phyloP scores from a whole-genome alignment of 1,284 basidiomycete species.

The Ustilago tritici region DNA sequence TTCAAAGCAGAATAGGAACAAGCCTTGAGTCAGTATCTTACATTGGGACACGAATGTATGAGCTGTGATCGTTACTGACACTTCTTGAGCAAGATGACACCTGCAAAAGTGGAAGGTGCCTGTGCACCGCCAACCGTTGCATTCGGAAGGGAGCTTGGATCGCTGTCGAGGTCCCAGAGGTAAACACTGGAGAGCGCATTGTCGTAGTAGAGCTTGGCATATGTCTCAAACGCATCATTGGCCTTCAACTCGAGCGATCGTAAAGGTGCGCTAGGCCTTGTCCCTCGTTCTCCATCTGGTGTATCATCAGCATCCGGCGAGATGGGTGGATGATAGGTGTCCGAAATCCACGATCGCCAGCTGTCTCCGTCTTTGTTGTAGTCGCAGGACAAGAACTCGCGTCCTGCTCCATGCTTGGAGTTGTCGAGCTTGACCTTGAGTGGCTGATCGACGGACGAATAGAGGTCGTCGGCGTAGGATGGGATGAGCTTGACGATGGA shows the following conservation, averaged over 20 bases:
- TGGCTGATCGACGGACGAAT: conserved; percentile 95
- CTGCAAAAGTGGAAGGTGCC: conserved; percentile 82
- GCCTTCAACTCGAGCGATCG: conserved; percentile 91
- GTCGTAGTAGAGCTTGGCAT: conserved; percentile 98
- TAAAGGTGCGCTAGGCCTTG: conserved; percentile 83
- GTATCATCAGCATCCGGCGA: conserved; percentile 36
- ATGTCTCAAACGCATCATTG: conserved; percentile 97
- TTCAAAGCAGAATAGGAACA: background rate
- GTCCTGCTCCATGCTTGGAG: conserved; percentile 75
- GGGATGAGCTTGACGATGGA: conserved; percentile 79
- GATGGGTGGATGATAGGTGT: conserved; percentile 87
- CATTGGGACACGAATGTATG: too few species aligned
- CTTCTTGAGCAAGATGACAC: conserved; percentile 96
- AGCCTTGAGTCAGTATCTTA: background rate
- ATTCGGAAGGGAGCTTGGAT: conserved; percentile 40
- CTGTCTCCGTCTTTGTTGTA: conserved; percentile 97
- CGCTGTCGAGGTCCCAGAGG: conserved; percentile 95
- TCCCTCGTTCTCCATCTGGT: conserved; percentile 71
- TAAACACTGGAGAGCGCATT: conserved; percentile 97
- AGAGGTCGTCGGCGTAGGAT: conserved; percentile 94
- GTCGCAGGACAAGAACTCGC: conserved; percentile 94
- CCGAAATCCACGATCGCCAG: conserved; percentile 96
- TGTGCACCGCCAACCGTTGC: conserved; percentile 34
- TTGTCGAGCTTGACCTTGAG: conserved; percentile 84
- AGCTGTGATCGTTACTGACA: conserved; percentile 73